Conservation (phyloP, 495 filamentous ascomycete species). For the Aspergillus sclerotiicarbonarius region DNA sequence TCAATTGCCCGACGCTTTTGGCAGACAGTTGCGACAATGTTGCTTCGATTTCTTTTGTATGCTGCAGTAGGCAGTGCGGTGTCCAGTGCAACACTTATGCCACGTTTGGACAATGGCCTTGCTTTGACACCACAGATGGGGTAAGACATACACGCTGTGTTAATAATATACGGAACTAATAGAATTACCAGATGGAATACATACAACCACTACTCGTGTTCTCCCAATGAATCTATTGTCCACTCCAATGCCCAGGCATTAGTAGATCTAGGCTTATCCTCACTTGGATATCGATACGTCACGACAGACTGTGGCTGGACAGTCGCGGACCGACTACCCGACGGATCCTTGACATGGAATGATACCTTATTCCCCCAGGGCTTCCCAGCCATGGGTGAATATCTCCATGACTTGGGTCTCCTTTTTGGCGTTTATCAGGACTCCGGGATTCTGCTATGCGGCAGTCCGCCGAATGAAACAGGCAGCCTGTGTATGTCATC, state of each 20-base stretch:
- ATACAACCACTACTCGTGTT: conserved; percentile 55
- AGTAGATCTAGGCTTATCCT: conserved; percentile 49
- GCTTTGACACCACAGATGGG: conserved; percentile 36
- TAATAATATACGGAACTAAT: conserved; percentile 1
- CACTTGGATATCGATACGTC: conserved; percentile 53
- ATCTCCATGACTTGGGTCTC: conserved; percentile 47
- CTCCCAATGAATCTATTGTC: conserved; percentile 46
- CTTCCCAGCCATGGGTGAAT: conserved; percentile 47
- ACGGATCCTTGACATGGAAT: conserved; percentile 55
- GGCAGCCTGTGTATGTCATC: conserved; percentile 29
- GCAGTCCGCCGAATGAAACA: conserved; percentile 24
- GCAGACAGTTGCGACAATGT: neutral
- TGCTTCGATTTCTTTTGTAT: neutral
- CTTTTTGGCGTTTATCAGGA: conserved; percentile 58
- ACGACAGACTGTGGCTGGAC: conserved; percentile 59
- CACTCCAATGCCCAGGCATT: conserved; percentile 54
- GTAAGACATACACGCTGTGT: conserved; percentile 13
- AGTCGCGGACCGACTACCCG: conserved; percentile 35
- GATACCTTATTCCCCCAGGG: conserved; percentile 49
- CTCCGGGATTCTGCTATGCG: conserved; percentile 39
- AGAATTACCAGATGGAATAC: conserved; percentile 48
- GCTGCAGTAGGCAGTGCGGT: neutral
- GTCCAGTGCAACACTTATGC: conserved; percentile 5
- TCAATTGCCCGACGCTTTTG: neutral
- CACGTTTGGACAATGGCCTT: conserved; percentile 27